phyloP scores from a whole-genome alignment of 202 grass and related monocot genomes.

The Panicum hallii region DNA sequence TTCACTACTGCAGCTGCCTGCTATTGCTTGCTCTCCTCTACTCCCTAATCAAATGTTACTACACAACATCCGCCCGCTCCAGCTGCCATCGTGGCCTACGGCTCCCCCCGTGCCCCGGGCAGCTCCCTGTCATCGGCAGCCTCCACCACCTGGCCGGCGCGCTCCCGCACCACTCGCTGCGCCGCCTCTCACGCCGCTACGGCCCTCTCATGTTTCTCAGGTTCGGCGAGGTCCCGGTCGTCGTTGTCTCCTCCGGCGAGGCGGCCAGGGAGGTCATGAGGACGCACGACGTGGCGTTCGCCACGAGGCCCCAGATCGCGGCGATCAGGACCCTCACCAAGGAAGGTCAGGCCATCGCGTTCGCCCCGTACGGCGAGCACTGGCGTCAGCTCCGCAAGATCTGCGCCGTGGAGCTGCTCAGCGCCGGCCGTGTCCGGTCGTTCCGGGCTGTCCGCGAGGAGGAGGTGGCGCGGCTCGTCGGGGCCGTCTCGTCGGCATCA shows the following conservation, averaged over 20 bases:
- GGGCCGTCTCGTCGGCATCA: background rate
- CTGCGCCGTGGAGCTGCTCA: background rate
- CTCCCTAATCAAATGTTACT: background rate
- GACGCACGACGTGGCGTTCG: background rate
- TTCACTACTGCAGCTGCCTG: background rate
- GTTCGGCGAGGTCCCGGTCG: background rate
- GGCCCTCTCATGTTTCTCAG: background rate
- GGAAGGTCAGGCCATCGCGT: background rate
- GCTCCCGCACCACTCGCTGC: background rate
- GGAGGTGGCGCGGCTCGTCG: constrained; percentile 3
- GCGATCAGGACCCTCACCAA: background rate
- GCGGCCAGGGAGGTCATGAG: background rate
- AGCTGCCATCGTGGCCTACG: background rate
- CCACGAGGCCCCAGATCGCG: background rate
- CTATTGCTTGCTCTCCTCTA: background rate
- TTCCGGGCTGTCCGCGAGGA: background rate
- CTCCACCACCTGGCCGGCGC: background rate
- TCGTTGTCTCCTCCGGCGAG: background rate
- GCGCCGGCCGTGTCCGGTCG: background rate
- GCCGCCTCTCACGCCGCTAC: background rate
- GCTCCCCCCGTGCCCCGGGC: background rate
- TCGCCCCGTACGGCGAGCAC: background rate
- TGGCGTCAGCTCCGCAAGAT: background rate
- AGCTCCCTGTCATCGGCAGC: background rate
- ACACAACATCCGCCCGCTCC: background rate